Evolutionary conservation across 1,284 basidiomycete species (phyloP), one percentile per base, ranked within the genome.

Genomic region (Athelia psychrophila): DNA sequence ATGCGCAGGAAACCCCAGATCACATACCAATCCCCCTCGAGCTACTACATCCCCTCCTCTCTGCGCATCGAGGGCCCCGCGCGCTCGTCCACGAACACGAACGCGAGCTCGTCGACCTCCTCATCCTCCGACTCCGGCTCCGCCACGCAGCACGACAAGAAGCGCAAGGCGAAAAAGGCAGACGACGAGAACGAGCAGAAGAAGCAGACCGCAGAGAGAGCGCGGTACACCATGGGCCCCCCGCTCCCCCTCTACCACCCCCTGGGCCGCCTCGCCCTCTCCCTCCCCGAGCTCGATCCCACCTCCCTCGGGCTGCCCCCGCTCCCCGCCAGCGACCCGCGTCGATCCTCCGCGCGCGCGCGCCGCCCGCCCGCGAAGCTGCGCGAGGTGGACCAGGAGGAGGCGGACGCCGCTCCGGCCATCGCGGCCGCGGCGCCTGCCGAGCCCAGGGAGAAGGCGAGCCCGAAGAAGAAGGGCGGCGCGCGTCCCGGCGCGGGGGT

Each of bases 171-270:
- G 20, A 42, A 42, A 42, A 6, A 42, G 6, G 16, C 38, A 5
- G 38, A 42, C n/a, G 38, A 42, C n/a, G 38, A 22, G n/a, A 42
- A 42, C 6, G 38, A 22, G 38, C 38, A 42, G 38, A 42, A 42
- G 38, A 42, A 42, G 20, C 24, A 12, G 40, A 48, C 36, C 42
- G 38, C 51, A 53, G 13, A 58, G 57, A 44, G 60, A 63, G 48
- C 19, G 24, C 6, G 16, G 44, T 57, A 58, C 52, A 59, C 63
- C 38, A 69, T 73, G 62, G 59, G 64, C n/a, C 74, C 77, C 2
- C 73, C 77, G n/a, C 71, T 87, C 32, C 84, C 86, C 22, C 69
- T 89, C 36, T 88, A 89, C 62, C 86, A 88, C 61, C 86, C 86
- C 22, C 71, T 81, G 22, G 85, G 84, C 2, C 68, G 68, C 6